These are phyloP conservation scores for Chamaenerion angustifolium DNA, from an alignment of 345 rosid genomes.

Conservation along the genomic window DNA sequence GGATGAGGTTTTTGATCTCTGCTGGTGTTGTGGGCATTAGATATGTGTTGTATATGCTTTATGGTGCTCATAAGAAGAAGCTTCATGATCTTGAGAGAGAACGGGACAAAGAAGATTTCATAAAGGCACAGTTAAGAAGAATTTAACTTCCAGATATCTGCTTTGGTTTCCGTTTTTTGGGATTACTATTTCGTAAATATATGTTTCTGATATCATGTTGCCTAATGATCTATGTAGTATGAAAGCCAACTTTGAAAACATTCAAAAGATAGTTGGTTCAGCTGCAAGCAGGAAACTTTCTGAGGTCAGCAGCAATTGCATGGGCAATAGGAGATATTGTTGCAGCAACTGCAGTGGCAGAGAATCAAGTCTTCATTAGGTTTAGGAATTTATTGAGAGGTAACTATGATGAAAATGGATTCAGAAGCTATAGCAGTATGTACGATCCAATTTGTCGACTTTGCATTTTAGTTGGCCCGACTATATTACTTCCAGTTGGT, in stretches of 20 bases:
- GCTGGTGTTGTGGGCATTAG: conserved; percentile 80
- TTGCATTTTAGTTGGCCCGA: too few relatives aligned
- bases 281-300: too few relatives aligned
- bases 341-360: too few relatives aligned
- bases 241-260: conserved; percentile 76
- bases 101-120: conserved; percentile 51
- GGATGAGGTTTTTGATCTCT: conserved; percentile 58
- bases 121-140: conserved; percentile 75
- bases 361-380: too few relatives aligned
- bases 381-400: too few relatives aligned
- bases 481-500: too few relatives aligned
- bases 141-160: background rate
- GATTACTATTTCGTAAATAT: background rate
- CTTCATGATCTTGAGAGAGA: conserved; percentile 60
- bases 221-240: conserved; percentile 25
- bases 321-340: too few relatives aligned
- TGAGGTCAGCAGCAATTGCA: too few relatives aligned
- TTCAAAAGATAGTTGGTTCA: conserved; percentile 76
- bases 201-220: background rate
- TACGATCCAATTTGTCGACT: too few relatives aligned
- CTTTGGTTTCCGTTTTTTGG: background rate
- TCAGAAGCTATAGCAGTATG: too few relatives aligned
- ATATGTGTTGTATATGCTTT: conserved; percentile 56
- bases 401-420: too few relatives aligned
- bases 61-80: conserved; percentile 48